A percentile compares a stretch with the other conserved stretches of the same genome.
Conservation (phyloP, 1,139 yeast species). For the Suhomyces guaymorum region DNA sequence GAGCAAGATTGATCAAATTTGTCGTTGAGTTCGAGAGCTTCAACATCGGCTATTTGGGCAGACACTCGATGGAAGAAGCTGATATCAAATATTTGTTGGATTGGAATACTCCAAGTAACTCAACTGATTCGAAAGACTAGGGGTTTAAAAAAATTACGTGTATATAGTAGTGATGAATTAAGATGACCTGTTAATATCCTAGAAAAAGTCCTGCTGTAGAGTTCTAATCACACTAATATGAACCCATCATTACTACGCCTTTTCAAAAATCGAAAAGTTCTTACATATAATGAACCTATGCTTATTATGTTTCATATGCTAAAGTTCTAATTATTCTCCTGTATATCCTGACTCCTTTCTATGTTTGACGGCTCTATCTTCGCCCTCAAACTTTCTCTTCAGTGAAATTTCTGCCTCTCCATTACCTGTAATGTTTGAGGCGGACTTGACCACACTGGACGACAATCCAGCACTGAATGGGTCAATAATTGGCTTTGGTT, state of each 20-base stretch:
- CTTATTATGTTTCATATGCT: too few species aligned
- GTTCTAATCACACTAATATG: too few species aligned
- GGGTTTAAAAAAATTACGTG: too few species aligned
- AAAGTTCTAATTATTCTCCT: too few species aligned
- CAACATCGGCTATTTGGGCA: slow-evolving; percentile 40
- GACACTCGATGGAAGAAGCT: slow-evolving; percentile 8
- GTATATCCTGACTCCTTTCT: not conserved
- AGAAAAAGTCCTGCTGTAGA: too few species aligned
- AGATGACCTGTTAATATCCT: too few species aligned
- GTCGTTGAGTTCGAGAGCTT: slow-evolving; percentile 34
- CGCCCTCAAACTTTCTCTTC: slow-evolving; percentile 17
- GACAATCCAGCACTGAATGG: slow-evolving; percentile 6
- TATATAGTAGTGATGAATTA: too few species aligned
- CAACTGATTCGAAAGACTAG: not conserved
- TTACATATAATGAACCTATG: too few species aligned
- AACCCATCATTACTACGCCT: too few species aligned
- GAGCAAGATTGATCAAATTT: slow-evolving; percentile 31
- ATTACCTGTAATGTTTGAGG: slow-evolving; percentile 19
- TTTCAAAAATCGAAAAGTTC: too few species aligned
- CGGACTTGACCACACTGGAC: slow-evolving; percentile 9
- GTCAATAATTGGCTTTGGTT: slow-evolving; percentile 30
- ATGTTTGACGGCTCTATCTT: slow-evolving; percentile 1
- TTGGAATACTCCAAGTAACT: slow-evolving; percentile 8
- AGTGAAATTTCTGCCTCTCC: slow-evolving; percentile 33
- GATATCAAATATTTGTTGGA: slow-evolving; percentile 5